phyloP scores from a whole-genome alignment of 2,329 filamentous ascomycete genomes.

The Fragosphaeria purpurea region DNA sequence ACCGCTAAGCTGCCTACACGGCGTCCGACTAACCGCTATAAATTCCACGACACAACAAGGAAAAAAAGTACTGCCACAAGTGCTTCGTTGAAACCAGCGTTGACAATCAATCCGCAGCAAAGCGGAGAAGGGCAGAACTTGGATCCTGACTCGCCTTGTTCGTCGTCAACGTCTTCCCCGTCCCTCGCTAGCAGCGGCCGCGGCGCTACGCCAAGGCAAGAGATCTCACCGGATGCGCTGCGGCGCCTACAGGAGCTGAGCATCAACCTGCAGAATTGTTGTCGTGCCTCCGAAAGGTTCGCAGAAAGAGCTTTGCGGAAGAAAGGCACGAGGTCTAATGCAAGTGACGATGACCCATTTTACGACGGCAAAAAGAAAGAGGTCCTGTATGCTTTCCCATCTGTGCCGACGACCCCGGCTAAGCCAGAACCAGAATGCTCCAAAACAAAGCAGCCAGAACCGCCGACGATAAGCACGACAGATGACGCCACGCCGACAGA shows the following conservation, averaged over 20 bases:
- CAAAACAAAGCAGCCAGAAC: neutral
- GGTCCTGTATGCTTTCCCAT: constrained; percentile 8
- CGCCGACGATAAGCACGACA: neutral
- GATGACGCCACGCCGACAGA: neutral
- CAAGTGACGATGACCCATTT: constrained; percentile 7
- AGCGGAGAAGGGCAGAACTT: no score
- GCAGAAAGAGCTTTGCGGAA: neutral
- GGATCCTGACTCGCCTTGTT: no score
- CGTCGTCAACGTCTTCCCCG: constrained; percentile 4
- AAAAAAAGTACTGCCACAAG: no score
- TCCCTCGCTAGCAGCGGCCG: constrained; percentile 13
- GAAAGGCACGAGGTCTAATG: neutral
- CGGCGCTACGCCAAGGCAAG: neutral
- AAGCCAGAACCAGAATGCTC: no score
- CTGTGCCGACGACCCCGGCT: constrained; percentile 7
- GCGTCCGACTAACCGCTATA: no score
- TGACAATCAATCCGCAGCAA: no score
- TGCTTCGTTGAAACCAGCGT: no score
- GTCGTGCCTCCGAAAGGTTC: neutral
- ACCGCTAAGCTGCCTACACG: no score
- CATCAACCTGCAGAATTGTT: constrained; percentile 8
- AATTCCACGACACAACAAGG: no score
- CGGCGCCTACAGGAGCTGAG: constrained; percentile 10
- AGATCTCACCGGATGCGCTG: constrained; percentile 4
- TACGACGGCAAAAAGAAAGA: constrained; percentile 1